Base-by-base conservation (phyloP, 2,329 filamentous ascomycete species). In the Penicillium brasilianum region DNA sequence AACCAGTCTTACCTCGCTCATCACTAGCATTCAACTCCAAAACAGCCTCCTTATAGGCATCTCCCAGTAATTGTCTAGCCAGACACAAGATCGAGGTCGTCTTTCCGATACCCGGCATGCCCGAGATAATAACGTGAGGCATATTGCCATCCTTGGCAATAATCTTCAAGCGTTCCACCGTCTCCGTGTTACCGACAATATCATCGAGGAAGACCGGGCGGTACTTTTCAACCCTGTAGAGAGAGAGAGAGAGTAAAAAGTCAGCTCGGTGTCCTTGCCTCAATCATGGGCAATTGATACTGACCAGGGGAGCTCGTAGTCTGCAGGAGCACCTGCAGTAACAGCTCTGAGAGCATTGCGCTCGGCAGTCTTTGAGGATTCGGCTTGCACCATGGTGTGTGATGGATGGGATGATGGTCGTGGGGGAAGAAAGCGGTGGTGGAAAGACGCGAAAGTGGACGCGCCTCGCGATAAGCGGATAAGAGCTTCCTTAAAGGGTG, bases 91-190 rank as follows among this genome's bases (percentile, higher is more conserved):
- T 89, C 58, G 93, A 97, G 0, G 95, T 98, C 4, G 95, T 99
- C 83, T 99, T 99, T 78, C 95, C 95, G 73, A 98, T 99, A 74
- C 95, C 95, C 20, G 95, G 95, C 93, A 97, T 98, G 62, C 95
- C 95, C n/a, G 92, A 97, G 72, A 99, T 98, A 79, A 99, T 98
- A 73, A 99, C 88, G 80, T 99, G 95, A 2, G 95, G 95, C 93
- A 99, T 97, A 80, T 99, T 99, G 70, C 95, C 95, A 81, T 98
- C 95, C 78, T 93, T 95, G 50, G 95, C 93, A 71, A 99, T 98
- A 72, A 99, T 98, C 76, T 98, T 98, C 71, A 99, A 83, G 58
- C 95, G 90, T 78, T 98, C 94, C 71, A 99, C 93, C 0, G 95
- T 99, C 77, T 99, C 95, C 20, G 92, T 96, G 78, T 99, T 99